Evolutionary conservation across 2,329 filamentous ascomycete species (phyloP).

Genomic region (Alternaria tenuissima): DNA sequence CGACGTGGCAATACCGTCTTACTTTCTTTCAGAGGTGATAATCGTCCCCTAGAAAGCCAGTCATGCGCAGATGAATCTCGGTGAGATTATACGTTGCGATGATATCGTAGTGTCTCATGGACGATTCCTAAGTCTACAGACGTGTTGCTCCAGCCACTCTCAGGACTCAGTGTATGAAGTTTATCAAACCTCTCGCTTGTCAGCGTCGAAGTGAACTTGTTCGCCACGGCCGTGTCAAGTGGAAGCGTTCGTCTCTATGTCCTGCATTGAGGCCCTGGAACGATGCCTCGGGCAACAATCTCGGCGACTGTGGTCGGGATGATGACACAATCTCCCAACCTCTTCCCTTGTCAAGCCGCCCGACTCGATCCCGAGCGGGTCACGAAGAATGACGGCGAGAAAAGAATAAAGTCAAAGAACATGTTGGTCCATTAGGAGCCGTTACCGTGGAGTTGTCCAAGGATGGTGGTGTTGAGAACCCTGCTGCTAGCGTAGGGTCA

Average conservation of each 20-base stretch:
- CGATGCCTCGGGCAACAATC: not conserved
- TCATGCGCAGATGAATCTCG: rapidly evolving
- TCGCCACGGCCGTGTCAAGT: too few relatives aligned
- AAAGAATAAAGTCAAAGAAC: slow-evolving; percentile 5
- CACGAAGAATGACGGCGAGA: not conserved
- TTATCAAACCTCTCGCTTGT: too few relatives aligned
- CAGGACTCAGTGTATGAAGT: rapidly evolving
- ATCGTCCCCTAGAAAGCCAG: rapidly evolving
- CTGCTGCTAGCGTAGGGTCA: slow-evolving; percentile 13
- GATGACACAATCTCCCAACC: not conserved
- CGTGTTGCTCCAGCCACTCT: too few relatives aligned
- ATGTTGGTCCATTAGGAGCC: not conserved
- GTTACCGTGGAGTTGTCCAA: slow-evolving; percentile 7
- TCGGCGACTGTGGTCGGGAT: not conserved
- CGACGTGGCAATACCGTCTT: too few relatives aligned
- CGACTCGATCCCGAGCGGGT: not conserved
- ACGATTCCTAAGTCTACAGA: too few relatives aligned
- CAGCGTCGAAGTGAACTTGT: too few relatives aligned
- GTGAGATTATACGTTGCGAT: too few relatives aligned
- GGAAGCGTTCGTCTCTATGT: too few relatives aligned
- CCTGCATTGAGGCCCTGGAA: not conserved
- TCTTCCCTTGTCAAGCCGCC: not conserved
- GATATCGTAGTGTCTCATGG: too few relatives aligned
- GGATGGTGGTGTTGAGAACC: slow-evolving; percentile 12
- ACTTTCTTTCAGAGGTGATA: too few relatives aligned